Base-by-base conservation (phyloP, 2,329 filamentous ascomycete species). In the Penicillium sp. region DNA sequence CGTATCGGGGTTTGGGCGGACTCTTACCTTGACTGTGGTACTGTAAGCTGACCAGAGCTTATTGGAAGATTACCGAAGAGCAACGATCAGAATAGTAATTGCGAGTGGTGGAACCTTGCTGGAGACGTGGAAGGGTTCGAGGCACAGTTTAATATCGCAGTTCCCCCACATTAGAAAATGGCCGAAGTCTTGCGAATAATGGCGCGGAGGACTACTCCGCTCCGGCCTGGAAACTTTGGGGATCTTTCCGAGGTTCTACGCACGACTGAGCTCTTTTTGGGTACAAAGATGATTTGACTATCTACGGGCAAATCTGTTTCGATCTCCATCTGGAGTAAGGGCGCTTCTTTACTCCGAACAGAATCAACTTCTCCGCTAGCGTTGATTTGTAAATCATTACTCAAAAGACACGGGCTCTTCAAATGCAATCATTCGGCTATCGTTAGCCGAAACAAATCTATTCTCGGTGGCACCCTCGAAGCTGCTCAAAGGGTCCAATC, bases 1-100 rank as follows among this genome's bases (percentile, higher is more conserved):
- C 70, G 72, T 72, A 73, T 70, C 72, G 71, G 72, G 53, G 54
- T 64, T 67, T 63, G 52, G 56, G 41, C 49, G 58, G 61, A 49
- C 44, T 45, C 19, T 23, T 23, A 49, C 29, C 23, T 23, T 17
- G 17, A 8, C 30, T 11, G 30, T 21, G n/a, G 21, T 31, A 55
- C 7, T 47, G n/a, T 60, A 60, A 60, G 58, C 58, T 50, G 51
- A 55, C 50, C 49, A 51, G 52, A 23, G 56, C 50, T 49, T 51
- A 44, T 30, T 56, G 53, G 11, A 23, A 46, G 26, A 47, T 47
- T 50, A 47, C 45, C 35, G 35, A 41, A 41, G 35, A 46, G 26
- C 21, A 41, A 30, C 15, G 38, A 29, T 9, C 38, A 55, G 23
- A 26, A 26, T 26, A 26, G 5, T 26, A 26, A 26, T 26, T 26